Evolutionary conservation across 192 early-diverging fungal species (phyloP).

Genomic region (Phycomyces blakesleeanus): DNA sequence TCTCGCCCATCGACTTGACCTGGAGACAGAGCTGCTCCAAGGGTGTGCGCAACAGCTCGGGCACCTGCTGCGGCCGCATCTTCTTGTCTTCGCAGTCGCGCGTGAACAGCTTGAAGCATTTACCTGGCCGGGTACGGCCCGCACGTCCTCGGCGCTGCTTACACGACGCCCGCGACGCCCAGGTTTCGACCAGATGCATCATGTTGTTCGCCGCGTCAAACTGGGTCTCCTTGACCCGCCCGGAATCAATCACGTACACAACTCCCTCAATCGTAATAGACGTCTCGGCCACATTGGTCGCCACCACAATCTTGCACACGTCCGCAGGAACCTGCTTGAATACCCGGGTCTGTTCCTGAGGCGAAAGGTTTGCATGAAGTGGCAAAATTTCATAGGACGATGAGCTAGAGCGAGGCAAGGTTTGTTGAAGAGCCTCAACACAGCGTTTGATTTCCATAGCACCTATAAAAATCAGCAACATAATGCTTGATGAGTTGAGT

Average conservation of each 20-base stretch:
- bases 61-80: constrained; percentile 59
- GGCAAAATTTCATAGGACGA: constrained; percentile 36
- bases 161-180: constrained; percentile 49
- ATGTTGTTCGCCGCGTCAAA: constrained; percentile 55
- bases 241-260: constrained; percentile 68
- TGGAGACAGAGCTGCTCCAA: constrained; percentile 79
- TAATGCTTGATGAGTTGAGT: too few species aligned
- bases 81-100: constrained; percentile 34
- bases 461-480: constrained; percentile 33
- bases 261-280: constrained; percentile 81
- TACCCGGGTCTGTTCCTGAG: constrained; percentile 64
- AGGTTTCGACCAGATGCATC: constrained; percentile 51
- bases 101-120: constrained; percentile 71
- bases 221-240: constrained; percentile 60
- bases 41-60: constrained; percentile 80
- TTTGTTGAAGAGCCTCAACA: constrained; percentile 49
- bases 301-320: constrained; percentile 66
- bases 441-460: constrained; percentile 69
- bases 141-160: constrained; percentile 74
- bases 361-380: constrained; percentile 66
- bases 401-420: neutral
- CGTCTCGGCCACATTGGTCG: constrained; percentile 82
- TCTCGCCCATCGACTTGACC: constrained; percentile 63
- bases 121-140: constrained; percentile 72
- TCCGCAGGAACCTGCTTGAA: constrained; percentile 51